phyloP scores from a whole-genome alignment of 495 filamentous ascomycete species.

The Penicillium odoratum region DNA sequence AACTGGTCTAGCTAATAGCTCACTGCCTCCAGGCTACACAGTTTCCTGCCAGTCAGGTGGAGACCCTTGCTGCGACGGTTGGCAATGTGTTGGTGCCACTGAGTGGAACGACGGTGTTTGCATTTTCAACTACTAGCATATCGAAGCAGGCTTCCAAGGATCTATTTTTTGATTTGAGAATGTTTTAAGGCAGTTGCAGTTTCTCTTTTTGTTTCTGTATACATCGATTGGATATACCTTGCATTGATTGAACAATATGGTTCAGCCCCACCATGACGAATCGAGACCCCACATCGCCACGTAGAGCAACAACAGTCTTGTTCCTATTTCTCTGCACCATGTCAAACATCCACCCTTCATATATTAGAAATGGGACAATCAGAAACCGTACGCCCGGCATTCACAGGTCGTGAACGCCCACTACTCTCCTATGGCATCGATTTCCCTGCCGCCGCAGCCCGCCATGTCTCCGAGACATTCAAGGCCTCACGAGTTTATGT shows the following conservation, averaged over 20 bases:
- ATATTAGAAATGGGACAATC: neutral
- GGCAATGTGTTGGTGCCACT: neutral
- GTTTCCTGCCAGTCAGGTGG: neutral
- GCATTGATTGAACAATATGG: neutral
- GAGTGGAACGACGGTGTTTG: neutral
- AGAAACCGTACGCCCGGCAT: constrained; percentile 44
- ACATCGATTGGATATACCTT: neutral
- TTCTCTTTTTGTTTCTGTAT: neutral
- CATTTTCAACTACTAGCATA: neutral
- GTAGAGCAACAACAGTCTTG: constrained; percentile 9
- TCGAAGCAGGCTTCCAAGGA: neutral
- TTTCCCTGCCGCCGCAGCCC: constrained; percentile 49
- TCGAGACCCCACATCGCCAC: constrained; percentile 19
- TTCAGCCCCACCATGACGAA: neutral
- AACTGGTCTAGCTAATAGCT: neutral
- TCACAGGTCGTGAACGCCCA: constrained; percentile 37
- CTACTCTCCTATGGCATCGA: constrained; percentile 53
- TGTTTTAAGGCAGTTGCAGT: neutral
- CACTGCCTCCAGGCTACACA: neutral
- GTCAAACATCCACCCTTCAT: neutral
- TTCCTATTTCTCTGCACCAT: neutral
- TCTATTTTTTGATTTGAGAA: neutral
- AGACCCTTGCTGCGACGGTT: neutral
- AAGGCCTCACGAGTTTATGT: constrained; percentile 56
- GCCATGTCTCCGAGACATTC: constrained; percentile 53